Evolutionary conservation across 2,329 filamentous ascomycete species (phyloP).

Genomic region (Sarocladiaceae sp.): DNA sequence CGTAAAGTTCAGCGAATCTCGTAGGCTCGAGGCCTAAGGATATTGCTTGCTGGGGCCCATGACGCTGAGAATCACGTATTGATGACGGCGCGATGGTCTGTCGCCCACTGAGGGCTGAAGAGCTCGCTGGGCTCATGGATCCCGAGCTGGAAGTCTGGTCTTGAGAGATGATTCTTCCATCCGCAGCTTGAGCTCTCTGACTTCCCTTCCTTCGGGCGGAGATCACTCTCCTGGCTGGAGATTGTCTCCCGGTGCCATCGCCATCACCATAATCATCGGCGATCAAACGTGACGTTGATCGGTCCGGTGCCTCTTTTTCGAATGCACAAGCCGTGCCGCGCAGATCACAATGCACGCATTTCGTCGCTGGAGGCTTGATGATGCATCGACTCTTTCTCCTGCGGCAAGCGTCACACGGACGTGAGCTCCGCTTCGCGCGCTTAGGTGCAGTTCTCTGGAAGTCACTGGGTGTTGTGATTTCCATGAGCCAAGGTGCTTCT

Average conservation of each 20-base stretch:
- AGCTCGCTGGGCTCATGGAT: no score
- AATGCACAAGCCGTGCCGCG: conserved; percentile 13
- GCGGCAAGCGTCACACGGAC: conserved; percentile 17
- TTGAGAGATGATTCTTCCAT: no score
- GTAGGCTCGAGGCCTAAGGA: conserved; percentile 19
- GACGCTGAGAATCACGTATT: conserved; percentile 13
- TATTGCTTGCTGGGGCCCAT: conserved; percentile 12
- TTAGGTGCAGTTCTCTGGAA: conserved; percentile 23
- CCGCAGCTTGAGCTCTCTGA: no score
- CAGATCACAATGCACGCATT: conserved; percentile 14
- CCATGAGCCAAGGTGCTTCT: no score
- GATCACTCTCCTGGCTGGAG: no score
- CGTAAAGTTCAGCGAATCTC: conserved; percentile 26
- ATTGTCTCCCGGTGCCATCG: not conserved
- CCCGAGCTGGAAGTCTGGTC: no score
- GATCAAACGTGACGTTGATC: not conserved
- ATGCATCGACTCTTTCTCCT: conserved; percentile 13
- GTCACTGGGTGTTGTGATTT: conserved; percentile 25
- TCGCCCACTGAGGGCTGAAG: no score
- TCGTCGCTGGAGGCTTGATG: conserved; percentile 7
- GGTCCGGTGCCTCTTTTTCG: conserved; percentile 7
- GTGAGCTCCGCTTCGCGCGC: conserved; percentile 21
- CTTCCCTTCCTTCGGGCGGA: no score
- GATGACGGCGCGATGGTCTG: conserved; percentile 10
- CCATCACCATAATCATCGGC: not conserved